Percentiles rank a stretch among this genome's conserved stretches.
These are phyloP conservation scores for Termitomyces sp. DNA, from an alignment of 768 basidiomycete genomes.

Conservation along the genomic window DNA sequence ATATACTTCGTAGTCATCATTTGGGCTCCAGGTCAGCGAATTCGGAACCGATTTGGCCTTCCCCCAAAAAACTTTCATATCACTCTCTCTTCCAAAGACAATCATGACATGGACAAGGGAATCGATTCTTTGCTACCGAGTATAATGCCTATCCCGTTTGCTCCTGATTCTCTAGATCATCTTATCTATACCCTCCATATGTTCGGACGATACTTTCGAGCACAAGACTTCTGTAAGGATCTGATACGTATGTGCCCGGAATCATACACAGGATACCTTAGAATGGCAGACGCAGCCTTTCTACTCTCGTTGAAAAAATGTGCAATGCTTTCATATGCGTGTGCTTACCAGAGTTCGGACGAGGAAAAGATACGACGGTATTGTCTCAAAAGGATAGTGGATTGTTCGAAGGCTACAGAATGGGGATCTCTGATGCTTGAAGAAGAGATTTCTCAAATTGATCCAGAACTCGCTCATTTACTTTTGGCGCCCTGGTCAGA, in stretches of 20 bases:
- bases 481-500: constrained; percentile 39
- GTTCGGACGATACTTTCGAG: constrained; percentile 28
- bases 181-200: constrained; percentile 38
- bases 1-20: constrained; percentile 47
- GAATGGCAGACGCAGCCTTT: constrained; percentile 43
- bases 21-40: constrained; percentile 47
- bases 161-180: constrained; percentile 37
- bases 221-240: constrained; percentile 25
- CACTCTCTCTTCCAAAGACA: constrained; percentile 35
- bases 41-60: constrained; percentile 43
- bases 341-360: constrained; percentile 32
- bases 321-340: constrained; percentile 52
- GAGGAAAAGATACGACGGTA: constrained; percentile 34
- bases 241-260: constrained; percentile 26
- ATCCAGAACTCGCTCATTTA: constrained; percentile 19
- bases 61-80: constrained; percentile 53
- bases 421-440: constrained; percentile 44
- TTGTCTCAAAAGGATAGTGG: constrained; percentile 38
- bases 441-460: constrained; percentile 36
- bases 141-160: constrained; percentile 23
- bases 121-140: constrained; percentile 36
- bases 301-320: constrained; percentile 32
- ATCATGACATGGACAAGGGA: constrained; percentile 43
- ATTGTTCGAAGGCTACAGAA: constrained; percentile 43
- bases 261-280: constrained; percentile 41